These are phyloP conservation scores for Candida krabiensis DNA, from an alignment of 805 yeast species.

Conservation along the genomic window DNA sequence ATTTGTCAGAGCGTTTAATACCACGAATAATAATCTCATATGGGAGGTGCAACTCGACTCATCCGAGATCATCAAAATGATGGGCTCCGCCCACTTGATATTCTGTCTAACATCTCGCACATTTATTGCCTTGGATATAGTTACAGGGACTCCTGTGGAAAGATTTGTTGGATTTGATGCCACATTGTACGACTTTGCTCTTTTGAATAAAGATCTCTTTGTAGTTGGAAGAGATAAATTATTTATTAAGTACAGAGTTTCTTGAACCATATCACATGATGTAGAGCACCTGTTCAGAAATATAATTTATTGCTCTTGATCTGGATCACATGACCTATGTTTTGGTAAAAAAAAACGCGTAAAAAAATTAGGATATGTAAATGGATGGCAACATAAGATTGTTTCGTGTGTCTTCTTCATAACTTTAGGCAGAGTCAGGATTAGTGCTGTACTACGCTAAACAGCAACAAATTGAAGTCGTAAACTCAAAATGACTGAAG, in stretches of 20 bases:
- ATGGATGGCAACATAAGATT: neutral
- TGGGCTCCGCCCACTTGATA: neutral
- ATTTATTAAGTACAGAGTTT: conserved; percentile 6
- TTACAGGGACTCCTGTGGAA: conserved; percentile 8
- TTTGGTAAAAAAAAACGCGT: neutral
- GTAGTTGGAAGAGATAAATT: conserved; percentile 15
- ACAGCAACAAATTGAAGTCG: no score
- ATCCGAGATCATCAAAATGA: conserved; percentile 1
- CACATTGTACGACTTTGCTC: conserved; percentile 4
- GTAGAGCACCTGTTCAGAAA: no score
- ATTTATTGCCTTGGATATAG: conserved; percentile 7
- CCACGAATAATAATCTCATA: neutral
- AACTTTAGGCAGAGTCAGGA: no score
- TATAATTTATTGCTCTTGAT: no score
- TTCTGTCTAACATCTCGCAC: conserved; percentile 8
- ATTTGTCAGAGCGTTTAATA: conserved; percentile 10
- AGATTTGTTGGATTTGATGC: conserved; percentile 16
- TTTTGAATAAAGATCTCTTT: conserved; percentile 2
- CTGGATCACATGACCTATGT: no score
- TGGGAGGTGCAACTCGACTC: conserved; percentile 15
- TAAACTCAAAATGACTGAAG: neutral
- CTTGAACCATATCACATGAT: no score
- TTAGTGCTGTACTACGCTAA: no score
- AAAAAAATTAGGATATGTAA: neutral
- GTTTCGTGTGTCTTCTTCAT: neutral